phyloP scores from a whole-genome alignment of 257 asterid genomes.

The Catharanthus roseus region DNA sequence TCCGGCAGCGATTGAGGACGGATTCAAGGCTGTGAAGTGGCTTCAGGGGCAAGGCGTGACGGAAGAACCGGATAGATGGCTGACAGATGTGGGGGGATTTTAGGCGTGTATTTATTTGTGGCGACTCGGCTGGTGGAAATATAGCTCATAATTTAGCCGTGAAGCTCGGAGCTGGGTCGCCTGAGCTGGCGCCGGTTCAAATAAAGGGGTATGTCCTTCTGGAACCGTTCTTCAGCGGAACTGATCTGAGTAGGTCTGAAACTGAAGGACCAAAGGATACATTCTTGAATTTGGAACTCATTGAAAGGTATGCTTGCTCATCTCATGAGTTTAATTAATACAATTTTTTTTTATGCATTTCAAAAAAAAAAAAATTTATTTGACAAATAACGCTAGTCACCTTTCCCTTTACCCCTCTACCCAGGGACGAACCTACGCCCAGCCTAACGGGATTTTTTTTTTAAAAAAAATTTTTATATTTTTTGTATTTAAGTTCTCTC shows the following conservation, averaged over 20 bases:
- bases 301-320: slow-evolving; percentile 44
- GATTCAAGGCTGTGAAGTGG: slow-evolving; percentile 56
- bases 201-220: slow-evolving; percentile 59
- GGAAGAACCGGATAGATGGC: slow-evolving; percentile 49
- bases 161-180: slow-evolving; percentile 40
- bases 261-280: slow-evolving; percentile 68
- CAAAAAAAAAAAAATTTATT: too few species aligned
- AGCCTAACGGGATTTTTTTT: too few species aligned
- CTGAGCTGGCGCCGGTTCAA: slow-evolving; percentile 43
- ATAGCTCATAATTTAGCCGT: slow-evolving; percentile 63
- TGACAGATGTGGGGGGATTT: slow-evolving; percentile 48
- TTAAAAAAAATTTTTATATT: too few species aligned
- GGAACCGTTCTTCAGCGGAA: too few species aligned
- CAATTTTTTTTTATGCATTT: too few species aligned
- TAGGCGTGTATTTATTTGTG: slow-evolving; percentile 46
- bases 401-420: too few species aligned
- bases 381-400: too few species aligned
- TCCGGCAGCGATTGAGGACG: slow-evolving; percentile 73
- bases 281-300: slow-evolving; percentile 54
- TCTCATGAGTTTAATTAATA: too few species aligned
- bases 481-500: too few species aligned
- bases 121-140: slow-evolving; percentile 82
- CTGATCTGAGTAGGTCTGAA: slow-evolving; percentile 49
- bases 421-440: too few species aligned
- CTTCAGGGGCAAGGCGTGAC: slow-evolving; percentile 46